Evolutionary conservation across 306 rosid genomes (phyloP), one percentile per base, ranked within the genome.

Genomic region (Glycyrrhiza uralensis): DNA sequence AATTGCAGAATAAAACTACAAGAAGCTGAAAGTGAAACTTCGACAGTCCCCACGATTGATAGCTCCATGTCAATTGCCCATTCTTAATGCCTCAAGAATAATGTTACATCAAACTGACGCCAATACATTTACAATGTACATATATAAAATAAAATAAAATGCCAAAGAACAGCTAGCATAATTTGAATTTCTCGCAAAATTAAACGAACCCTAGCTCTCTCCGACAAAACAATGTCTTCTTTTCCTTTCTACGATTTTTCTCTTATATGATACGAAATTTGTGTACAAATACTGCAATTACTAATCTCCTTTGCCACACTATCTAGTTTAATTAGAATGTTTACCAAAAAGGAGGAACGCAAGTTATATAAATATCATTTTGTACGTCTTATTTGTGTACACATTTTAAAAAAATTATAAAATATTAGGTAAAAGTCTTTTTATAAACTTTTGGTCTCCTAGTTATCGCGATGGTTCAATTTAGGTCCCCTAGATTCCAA

Each of bases 11-110:
- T 32, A 75, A 42, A 71, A 69, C 70, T 61, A 69, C 49, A 38
- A 56, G 70, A n/a, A 80, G 61, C 12, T 46, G 78, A 76, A 81
- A 65, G 81, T 64, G 72, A 65, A 76, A 55, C n/a, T 19, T 32
- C 44, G 66, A 0, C 29, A 42, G 84, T 69, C 69, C 68, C 77
- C 77, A 51, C 51, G 5, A 59, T 0, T 38, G 84, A 80, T 4
- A 75, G 65, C 26, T 55, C 78, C 52, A 33, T 71, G 0, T 66
- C 85, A 49, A 39, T 38, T 76, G 23, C 38, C 38, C 58, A 26
- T 80, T 47, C 56, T 38, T 76, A 49, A 67, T 69, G 81, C 71
- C 66, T 65, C 68, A 42, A 62, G 73, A 71, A 71, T 62, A 78
- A 78, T 30, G 72, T 63, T 50, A 52, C 77, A 62, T 78, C 66